These are phyloP conservation scores for Chytriomyces hyalinus DNA, from an alignment of 192 early-diverging fungal genomes.

Conservation along the genomic window DNA sequence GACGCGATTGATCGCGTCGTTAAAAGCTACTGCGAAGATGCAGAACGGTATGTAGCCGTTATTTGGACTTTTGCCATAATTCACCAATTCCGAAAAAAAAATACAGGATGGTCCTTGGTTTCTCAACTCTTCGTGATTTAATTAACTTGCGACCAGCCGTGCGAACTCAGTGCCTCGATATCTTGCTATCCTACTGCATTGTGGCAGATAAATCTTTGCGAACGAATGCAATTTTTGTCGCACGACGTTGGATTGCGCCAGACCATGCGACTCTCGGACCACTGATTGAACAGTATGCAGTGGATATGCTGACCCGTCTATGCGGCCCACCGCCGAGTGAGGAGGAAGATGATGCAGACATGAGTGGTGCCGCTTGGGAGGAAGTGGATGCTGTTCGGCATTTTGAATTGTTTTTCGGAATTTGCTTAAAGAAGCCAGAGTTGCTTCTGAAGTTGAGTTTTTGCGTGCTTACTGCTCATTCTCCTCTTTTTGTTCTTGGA, in stretches of 20 bases:
- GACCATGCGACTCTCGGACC: constrained; percentile 52
- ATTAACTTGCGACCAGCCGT: constrained; percentile 62
- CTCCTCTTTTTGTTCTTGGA: not conserved
- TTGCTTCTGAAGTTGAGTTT: constrained; percentile 67
- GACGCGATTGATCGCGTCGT: constrained; percentile 64
- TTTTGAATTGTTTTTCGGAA: constrained; percentile 77
- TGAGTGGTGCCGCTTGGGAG: constrained; percentile 42
- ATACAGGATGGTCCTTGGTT: constrained; percentile 56
- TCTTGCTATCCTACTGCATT: constrained; percentile 61
- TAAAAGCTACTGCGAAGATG: constrained; percentile 69
- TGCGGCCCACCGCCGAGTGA: constrained; percentile 1
- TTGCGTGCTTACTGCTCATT: not conserved
- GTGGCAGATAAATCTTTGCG: constrained; percentile 55
- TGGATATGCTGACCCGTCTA: constrained; percentile 4
- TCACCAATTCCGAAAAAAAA: constrained; percentile 33
- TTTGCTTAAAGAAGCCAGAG: constrained; percentile 74
- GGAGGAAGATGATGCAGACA: constrained; percentile 37
- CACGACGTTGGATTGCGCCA: constrained; percentile 62
- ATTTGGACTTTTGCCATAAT: not conserved
- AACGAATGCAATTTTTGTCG: constrained; percentile 63
- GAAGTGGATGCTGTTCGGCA: constrained; percentile 70
- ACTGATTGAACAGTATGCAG: constrained; percentile 57
- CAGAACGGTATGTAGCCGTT: constrained; percentile 46
- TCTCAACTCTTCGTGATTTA: constrained; percentile 67
- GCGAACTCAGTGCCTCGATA: constrained; percentile 55